Conservation (phyloP, 345 rosid genomes). For the Populus tremula region DNA sequence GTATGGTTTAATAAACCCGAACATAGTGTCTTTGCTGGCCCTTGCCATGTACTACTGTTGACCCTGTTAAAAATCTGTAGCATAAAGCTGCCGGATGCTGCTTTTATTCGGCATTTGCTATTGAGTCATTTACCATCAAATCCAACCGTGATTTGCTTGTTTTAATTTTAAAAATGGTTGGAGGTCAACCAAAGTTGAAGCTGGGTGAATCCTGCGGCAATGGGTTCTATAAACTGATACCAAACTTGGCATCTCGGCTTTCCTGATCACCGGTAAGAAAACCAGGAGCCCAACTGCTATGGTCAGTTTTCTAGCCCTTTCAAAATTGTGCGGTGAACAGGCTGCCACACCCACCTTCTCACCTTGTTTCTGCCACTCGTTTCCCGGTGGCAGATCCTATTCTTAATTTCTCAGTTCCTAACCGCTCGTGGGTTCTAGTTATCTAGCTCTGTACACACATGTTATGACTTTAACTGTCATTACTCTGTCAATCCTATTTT, state of each 20-base stretch:
- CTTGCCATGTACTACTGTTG: background rate
- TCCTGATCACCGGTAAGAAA: background rate
- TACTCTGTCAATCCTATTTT: too few relatives aligned
- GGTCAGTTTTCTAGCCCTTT: background rate
- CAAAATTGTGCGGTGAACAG: background rate
- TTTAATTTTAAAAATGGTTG: too few relatives aligned
- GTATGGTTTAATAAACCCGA: background rate
- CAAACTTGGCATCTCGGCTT: background rate
- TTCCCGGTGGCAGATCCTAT: background rate
- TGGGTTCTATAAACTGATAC: background rate
- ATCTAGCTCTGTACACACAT: background rate
- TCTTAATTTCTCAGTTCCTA: background rate
- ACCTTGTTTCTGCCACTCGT: too few relatives aligned
- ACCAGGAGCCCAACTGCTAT: too few relatives aligned
- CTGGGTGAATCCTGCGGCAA: background rate
- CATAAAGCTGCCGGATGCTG: background rate
- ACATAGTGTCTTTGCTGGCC: background rate
- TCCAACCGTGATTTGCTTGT: background rate
- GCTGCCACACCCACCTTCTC: background rate
- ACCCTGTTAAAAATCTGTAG: background rate
- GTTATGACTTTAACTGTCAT: background rate
- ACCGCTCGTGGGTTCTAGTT: background rate
- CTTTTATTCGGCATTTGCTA: background rate
- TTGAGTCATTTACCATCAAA: background rate
- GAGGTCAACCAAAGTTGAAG: background rate